phyloP scores from a whole-genome alignment of 306 rosid genomes.

The Pterocarpus macrocarpus region DNA sequence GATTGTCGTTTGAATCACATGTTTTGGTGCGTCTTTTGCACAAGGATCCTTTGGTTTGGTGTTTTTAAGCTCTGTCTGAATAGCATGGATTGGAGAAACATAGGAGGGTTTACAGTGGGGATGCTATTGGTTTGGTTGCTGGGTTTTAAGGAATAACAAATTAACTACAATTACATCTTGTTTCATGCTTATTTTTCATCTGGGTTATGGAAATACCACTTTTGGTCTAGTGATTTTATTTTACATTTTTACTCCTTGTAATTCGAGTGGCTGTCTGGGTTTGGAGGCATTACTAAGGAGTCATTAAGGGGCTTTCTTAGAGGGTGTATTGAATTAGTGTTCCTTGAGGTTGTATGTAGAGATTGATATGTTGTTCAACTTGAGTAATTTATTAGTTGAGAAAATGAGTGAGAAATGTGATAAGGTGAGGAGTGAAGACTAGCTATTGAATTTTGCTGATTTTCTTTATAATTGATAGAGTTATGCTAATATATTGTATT shows the following conservation, averaged over 20 bases:
- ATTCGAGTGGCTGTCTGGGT: conserved; percentile 37
- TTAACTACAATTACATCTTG: neutral
- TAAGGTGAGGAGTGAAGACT: neutral
- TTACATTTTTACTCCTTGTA: neutral
- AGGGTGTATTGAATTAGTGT: conserved; percentile 17
- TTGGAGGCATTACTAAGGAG: conserved; percentile 17
- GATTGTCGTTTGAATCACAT: neutral
- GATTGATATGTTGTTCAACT: conserved; percentile 31
- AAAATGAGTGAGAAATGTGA: conserved; percentile 20
- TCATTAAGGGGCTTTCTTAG: neutral
- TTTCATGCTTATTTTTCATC: conserved; percentile 14
- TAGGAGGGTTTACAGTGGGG: neutral
- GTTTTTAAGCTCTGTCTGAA: conserved; percentile 12
- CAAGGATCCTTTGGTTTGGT: neutral
- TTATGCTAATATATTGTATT: conserved; percentile 8
- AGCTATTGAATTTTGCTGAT: conserved; percentile 23
- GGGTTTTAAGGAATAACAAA: conserved; percentile 10
- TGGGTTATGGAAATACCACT: conserved; percentile 17
- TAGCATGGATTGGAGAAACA: conserved; percentile 19
- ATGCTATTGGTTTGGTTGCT: neutral
- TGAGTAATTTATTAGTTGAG: conserved; percentile 4
- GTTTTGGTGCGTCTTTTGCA: conserved; percentile 43
- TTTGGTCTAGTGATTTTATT: conserved; percentile 11
- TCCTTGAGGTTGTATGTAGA: conserved; percentile 23
- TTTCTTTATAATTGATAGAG: neutral